These are phyloP conservation scores for Pseudotsuga menziesii DNA, from an alignment of 75 land plant species.

Conservation along the genomic window DNA sequence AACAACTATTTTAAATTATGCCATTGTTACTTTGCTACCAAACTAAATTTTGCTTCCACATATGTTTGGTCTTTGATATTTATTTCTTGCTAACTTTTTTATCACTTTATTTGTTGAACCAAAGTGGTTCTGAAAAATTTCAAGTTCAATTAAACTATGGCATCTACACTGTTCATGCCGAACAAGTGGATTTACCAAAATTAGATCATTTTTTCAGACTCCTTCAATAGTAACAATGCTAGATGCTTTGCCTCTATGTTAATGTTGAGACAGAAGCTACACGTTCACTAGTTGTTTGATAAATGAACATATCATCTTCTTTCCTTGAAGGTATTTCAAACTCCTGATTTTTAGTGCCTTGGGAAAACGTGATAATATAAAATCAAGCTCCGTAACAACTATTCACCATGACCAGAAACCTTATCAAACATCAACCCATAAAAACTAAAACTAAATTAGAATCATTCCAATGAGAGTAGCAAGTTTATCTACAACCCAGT, in stretches of 20 bases:
- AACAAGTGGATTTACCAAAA: conserved; percentile 26
- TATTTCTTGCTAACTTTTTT: background rate
- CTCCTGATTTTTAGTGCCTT: conserved; percentile 81
- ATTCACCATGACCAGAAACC: background rate
- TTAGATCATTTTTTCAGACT: conserved; percentile 54
- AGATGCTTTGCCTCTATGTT: conserved; percentile 54
- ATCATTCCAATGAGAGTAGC: no score
- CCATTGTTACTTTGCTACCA: background rate
- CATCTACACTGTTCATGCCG: background rate
- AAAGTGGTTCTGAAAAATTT: background rate
- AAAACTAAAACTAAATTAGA: background rate
- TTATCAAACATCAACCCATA: background rate
- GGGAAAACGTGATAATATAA: background rate
- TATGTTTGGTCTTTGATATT: background rate
- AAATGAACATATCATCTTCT: conserved; percentile 84
- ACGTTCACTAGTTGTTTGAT: conserved; percentile 58
- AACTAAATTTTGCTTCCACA: background rate
- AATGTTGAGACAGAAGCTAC: conserved; percentile 75
- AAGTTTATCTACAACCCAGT: no score
- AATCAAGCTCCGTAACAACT: background rate
- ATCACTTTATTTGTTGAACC: background rate
- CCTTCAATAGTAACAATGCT: conserved; percentile 75
- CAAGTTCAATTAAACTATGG: background rate
- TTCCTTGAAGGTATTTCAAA: conserved; percentile 77
- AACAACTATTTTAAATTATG: background rate